Evolutionary conservation across 2,329 filamentous ascomycete genomes (phyloP).

Genomic region (Aaosphaeria pasadenensis): DNA sequence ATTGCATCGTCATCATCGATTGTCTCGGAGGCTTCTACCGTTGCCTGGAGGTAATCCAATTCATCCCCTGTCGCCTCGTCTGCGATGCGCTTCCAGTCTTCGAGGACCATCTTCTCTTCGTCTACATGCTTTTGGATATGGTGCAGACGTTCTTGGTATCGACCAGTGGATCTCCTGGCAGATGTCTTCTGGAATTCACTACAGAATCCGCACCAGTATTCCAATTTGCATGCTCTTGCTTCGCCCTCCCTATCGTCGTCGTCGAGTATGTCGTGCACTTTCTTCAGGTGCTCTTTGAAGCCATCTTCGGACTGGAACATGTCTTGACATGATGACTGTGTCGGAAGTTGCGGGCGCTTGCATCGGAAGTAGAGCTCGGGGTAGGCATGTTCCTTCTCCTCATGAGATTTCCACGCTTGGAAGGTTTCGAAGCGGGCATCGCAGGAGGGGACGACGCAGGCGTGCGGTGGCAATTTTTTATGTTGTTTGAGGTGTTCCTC

Average conservation of each 20-base stretch:
- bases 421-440: constrained; percentile 81
- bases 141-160: too few species aligned
- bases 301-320: constrained; percentile 57
- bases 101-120: too few species aligned
- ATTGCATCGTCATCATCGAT: too few species aligned
- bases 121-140: too few species aligned
- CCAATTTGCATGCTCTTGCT: constrained; percentile 60
- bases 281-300: constrained; percentile 61
- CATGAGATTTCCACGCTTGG: constrained; percentile 91
- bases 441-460: constrained; percentile 72
- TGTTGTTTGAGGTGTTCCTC: constrained; percentile 83
- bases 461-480: constrained; percentile 63
- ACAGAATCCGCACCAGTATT: constrained; percentile 92
- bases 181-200: constrained; percentile 20
- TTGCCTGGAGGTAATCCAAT: too few species aligned
- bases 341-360: constrained; percentile 24
- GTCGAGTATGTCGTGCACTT: constrained; percentile 46
- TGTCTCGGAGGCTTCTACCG: too few species aligned
- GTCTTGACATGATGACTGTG: constrained; percentile 49
- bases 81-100: too few species aligned
- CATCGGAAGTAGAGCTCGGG: constrained; percentile 69
- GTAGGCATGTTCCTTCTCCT: constrained; percentile 73
- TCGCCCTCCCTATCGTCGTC: constrained; percentile 57
- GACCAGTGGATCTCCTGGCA: too few species aligned
- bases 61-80: too few species aligned